Evolutionary conservation across 768 basidiomycete genomes (phyloP).

Genomic region (Lactifluus echinatus): DNA sequence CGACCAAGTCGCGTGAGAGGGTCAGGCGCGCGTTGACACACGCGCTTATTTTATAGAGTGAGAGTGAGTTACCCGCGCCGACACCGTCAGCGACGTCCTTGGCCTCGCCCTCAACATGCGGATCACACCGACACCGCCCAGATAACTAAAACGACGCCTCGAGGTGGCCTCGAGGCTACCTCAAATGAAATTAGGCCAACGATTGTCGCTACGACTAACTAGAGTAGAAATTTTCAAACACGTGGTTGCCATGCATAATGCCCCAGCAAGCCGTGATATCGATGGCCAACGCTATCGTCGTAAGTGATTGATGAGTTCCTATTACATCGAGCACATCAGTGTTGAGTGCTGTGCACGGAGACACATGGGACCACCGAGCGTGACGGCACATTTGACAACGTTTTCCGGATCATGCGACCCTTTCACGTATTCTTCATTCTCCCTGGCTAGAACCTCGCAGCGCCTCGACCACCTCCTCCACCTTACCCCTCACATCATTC

Average conservation of each 20-base stretch:
- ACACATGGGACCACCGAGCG: background rate
- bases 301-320: too few relatives aligned
- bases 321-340: too few relatives aligned
- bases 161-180: conserved; percentile 8
- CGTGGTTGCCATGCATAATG: too few relatives aligned
- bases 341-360: background rate
- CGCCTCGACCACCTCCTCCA: conserved; percentile 44
- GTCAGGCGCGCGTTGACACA: background rate
- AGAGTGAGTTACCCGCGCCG: background rate
- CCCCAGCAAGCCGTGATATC: too few relatives aligned
- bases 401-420: background rate
- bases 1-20: conserved; percentile 1
- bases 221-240: background rate
- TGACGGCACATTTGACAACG: background rate
- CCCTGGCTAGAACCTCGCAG: conserved; percentile 2
- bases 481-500: conserved; percentile 43
- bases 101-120: conserved; percentile 9
- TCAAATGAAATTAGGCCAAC: background rate
- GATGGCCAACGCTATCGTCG: too few relatives aligned
- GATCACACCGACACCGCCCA: background rate
- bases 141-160: background rate
- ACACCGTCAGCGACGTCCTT: background rate
- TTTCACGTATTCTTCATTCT: background rate
- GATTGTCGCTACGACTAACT: background rate
- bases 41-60: background rate